Percentiles rank a stretch among this genome's conserved stretches.
These are phyloP conservation scores for Aspergillus nomiae DNA, from an alignment of 2,329 filamentous ascomycete genomes.

Conservation along the genomic window DNA sequence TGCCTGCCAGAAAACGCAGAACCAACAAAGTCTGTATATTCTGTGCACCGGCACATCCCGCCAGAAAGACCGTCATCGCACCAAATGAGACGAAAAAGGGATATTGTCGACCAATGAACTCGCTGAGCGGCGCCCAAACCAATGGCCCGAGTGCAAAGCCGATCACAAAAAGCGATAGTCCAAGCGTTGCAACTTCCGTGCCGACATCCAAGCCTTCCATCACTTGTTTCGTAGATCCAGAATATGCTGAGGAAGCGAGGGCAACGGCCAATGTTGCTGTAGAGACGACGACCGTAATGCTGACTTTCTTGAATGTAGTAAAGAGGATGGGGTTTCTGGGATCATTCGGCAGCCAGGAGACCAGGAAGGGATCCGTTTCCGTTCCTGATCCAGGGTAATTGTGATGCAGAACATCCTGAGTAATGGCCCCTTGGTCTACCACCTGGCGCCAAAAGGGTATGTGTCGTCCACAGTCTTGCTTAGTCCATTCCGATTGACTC, in stretches of 20 bases:
- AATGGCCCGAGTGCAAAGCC: conserved; percentile 43
- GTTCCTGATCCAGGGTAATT: conserved; percentile 6
- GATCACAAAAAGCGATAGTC: conserved; percentile 32
- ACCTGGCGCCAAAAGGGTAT: conserved; percentile 4
- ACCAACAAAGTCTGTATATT: conserved; percentile 54
- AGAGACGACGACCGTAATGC: conserved; percentile 55
- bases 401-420: background rate
- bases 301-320: background rate
- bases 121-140: conserved; percentile 36
- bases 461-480: no score
- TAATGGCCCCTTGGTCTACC: conserved; percentile 7
- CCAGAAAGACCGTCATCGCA: conserved; percentile 59
- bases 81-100: conserved; percentile 22
- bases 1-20: conserved; percentile 65
- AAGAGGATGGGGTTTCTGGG: conserved; percentile 6
- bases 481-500: background rate
- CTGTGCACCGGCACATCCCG: conserved; percentile 56
- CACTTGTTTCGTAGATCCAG: conserved; percentile 11
- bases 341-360: conserved; percentile 3
- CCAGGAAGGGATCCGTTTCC: conserved; percentile 5
- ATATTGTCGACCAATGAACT: conserved; percentile 26
- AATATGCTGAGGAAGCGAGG: conserved; percentile 12
- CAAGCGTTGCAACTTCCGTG: conserved; percentile 14
- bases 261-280: conserved; percentile 33
- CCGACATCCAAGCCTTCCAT: conserved; percentile 9